Percentiles rank a stretch among this genome's conserved stretches.
Conservation (phyloP, 164 flowering plant species). For the Magnolia officinalis region DNA sequence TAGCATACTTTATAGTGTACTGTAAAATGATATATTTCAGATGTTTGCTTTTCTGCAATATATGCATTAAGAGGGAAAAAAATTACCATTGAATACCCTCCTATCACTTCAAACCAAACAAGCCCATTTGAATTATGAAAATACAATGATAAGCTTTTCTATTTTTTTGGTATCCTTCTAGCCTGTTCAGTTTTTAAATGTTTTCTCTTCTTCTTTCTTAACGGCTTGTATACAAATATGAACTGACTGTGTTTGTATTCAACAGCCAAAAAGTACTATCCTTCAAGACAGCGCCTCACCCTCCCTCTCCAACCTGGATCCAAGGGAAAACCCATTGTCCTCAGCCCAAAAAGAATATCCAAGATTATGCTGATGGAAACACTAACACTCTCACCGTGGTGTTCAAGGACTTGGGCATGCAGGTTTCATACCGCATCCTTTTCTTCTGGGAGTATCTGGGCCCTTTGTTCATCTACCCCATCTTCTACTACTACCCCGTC, state of each 20-base stretch:
- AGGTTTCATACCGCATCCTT: slow-evolving; percentile 84
- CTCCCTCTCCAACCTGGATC: slow-evolving; percentile 75
- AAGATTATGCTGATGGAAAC: slow-evolving; percentile 63
- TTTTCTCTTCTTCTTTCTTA: background rate
- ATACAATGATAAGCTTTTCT: background rate
- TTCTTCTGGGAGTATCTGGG: slow-evolving; percentile 94
- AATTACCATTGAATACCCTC: background rate
- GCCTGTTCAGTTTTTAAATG: background rate
- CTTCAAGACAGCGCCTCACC: slow-evolving; percentile 86
- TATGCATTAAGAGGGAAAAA: background rate
- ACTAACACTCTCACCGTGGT: slow-evolving; percentile 55
- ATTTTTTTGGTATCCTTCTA: background rate
- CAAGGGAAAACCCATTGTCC: slow-evolving; percentile 70
- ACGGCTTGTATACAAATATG: slow-evolving; percentile 1
- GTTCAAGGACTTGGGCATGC: slow-evolving; percentile 92
- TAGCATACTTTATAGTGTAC: background rate
- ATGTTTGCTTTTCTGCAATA: background rate
- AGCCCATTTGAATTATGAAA: background rate
- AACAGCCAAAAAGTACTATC: slow-evolving; percentile 82
- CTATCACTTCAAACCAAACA: background rate
- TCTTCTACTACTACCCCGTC: slow-evolving; percentile 77
- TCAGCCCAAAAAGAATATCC: slow-evolving; percentile 55
- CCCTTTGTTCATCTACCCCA: slow-evolving; percentile 76
- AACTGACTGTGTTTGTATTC: slow-evolving; percentile 13
- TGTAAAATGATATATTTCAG: background rate